Evolutionary conservation across 768 basidiomycete species (phyloP).

Genomic region (Suillus alpinus): DNA sequence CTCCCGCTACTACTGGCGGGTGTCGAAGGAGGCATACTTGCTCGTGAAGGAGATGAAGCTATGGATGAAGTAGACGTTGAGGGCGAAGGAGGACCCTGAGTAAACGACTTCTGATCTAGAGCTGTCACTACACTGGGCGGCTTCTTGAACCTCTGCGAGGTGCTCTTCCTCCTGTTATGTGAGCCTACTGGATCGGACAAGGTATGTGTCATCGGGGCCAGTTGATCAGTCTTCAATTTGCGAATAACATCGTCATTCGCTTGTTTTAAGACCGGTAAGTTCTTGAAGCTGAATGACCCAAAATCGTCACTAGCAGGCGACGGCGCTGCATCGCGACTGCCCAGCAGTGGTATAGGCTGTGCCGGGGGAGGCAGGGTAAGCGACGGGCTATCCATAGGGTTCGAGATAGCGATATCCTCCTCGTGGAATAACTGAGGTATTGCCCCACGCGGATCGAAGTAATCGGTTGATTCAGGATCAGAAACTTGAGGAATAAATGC

Average conservation of each 20-base stretch:
- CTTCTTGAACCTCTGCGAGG: conserved; percentile 81
- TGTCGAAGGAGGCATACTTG: conserved; percentile 68
- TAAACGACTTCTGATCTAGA: conserved; percentile 56
- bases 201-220: conserved; percentile 72
- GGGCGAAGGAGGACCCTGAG: conserved; percentile 86
- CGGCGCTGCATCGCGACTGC: conserved; percentile 39
- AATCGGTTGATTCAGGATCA: conserved; percentile 99
- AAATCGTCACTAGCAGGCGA: conserved; percentile 84
- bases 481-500: conserved; percentile 94
- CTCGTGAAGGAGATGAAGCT: conserved; percentile 83
- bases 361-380: conserved; percentile 19
- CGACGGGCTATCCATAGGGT: conserved; percentile 43
- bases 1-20: conserved; percentile 54
- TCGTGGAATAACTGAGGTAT: conserved; percentile 89
- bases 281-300: conserved; percentile 98
- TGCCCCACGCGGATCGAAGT: conserved; percentile 96
- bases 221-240: conserved; percentile 90
- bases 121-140: conserved; percentile 75
- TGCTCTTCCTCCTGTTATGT: conserved; percentile 70
- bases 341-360: conserved; percentile 23
- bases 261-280: conserved; percentile 92
- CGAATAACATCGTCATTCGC: conserved; percentile 98
- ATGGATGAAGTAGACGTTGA: conserved; percentile 90
- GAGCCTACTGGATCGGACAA: conserved; percentile 59
- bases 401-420: conserved; percentile 67